Percentiles rank a stretch among this genome's conserved stretches.
Evolutionary conservation across 1,139 yeast species (phyloP).

Genomic region (Yamadazyma mexicana): DNA sequence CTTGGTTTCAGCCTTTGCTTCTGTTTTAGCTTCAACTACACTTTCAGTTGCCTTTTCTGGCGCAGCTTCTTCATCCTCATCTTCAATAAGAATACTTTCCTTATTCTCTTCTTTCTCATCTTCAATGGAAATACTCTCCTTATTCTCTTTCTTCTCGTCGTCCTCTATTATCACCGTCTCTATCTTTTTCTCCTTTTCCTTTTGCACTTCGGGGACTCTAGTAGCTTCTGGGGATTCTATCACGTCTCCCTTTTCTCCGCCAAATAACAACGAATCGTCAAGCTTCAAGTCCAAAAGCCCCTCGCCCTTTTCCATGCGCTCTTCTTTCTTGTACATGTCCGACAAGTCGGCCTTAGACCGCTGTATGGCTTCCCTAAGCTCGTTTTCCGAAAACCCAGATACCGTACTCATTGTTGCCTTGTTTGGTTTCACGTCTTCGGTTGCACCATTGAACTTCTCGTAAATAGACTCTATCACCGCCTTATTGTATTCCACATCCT

Average conservation of each 20-base stretch:
- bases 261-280: slow-evolving; percentile 16
- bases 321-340: slow-evolving; percentile 21
- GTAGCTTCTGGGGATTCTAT: too few relatives aligned
- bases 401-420: too few relatives aligned
- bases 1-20: too few relatives aligned
- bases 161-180: too few relatives aligned
- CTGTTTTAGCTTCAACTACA: too few relatives aligned
- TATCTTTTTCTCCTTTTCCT: background rate
- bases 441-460: slow-evolving; percentile 23
- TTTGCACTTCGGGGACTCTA: too few relatives aligned
- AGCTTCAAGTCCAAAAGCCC: slow-evolving; percentile 10
- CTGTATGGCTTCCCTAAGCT: slow-evolving; percentile 47
- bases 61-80: too few relatives aligned
- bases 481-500: slow-evolving; percentile 30
- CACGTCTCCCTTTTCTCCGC: background rate
- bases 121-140: background rate
- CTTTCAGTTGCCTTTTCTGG: too few relatives aligned
- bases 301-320: slow-evolving; percentile 7
- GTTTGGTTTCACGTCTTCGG: slow-evolving; percentile 12
- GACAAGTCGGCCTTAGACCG: slow-evolving; percentile 40
- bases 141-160: too few relatives aligned
- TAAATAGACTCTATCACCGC: slow-evolving; percentile 42
- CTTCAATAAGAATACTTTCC: too few relatives aligned
- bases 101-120: background rate
- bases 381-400: slow-evolving; percentile 19